Evolutionary conservation across 2,329 filamentous ascomycete genomes (phyloP).

Genomic region (Beauveria caledonica): DNA sequence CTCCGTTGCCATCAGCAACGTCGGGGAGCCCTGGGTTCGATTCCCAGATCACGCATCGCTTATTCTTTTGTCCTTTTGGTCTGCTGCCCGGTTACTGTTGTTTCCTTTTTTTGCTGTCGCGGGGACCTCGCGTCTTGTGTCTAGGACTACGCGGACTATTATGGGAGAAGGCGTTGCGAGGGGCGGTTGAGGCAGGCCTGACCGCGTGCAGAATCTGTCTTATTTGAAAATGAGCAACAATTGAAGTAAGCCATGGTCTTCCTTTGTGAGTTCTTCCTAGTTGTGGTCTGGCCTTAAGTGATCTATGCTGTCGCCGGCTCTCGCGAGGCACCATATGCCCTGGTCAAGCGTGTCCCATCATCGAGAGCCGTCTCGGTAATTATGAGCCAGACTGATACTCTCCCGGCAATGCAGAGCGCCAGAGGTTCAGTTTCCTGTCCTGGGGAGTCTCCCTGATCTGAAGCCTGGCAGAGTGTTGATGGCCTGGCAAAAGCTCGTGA

Average conservation of each 20-base stretch:
- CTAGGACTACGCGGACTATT: too few species aligned
- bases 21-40: constrained; percentile 17
- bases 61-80: constrained; percentile 1
- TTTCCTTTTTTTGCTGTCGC: background rate
- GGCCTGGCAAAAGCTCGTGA: constrained; percentile 12
- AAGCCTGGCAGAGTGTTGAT: constrained; percentile 8
- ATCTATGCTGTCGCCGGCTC: constrained; percentile 12
- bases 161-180: too few species aligned
- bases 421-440: constrained; percentile 10
- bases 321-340: constrained; percentile 16
- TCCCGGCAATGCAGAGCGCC: constrained; percentile 15
- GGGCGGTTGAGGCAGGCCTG: background rate
- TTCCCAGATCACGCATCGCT: constrained; percentile 16
- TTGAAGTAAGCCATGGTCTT: constrained; percentile 8
- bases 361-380: background rate
- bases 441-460: background rate
- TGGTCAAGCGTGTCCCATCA: constrained; percentile 11
- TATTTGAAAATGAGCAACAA: constrained; percentile 5
- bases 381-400: constrained; percentile 15
- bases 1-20: constrained; percentile 17
- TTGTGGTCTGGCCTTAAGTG: constrained; percentile 13
- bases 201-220: background rate
- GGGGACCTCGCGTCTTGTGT: background rate
- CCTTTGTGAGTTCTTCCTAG: constrained; percentile 11
- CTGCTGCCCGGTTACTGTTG: background rate